Evolutionary conservation across 2,329 filamentous ascomycete species (phyloP).

Genomic region (Calonectria leucothoes): DNA sequence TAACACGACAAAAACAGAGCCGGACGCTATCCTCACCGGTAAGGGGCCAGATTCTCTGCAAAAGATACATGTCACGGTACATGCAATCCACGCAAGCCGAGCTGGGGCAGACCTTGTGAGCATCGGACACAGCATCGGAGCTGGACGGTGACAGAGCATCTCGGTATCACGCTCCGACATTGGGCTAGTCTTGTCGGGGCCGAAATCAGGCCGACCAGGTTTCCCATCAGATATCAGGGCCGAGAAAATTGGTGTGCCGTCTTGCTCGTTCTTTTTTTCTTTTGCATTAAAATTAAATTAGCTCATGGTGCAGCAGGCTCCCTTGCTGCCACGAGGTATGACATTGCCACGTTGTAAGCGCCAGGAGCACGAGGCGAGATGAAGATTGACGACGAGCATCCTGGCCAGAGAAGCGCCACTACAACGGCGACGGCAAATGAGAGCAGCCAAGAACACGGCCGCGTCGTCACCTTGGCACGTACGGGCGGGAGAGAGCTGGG

Average conservation of each 20-base stretch:
- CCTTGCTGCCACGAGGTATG: not conserved
- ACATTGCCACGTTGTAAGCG: constrained; percentile 1
- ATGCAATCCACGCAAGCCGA: not conserved
- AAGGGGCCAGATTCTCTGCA: not conserved
- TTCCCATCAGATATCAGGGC: not conserved
- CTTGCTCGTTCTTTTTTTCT: not conserved
- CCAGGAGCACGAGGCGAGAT: not conserved
- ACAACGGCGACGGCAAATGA: constrained; percentile 2
- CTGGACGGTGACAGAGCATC: not conserved
- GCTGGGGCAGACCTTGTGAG: not conserved
- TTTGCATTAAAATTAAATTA: not conserved
- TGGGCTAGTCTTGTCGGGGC: not conserved
- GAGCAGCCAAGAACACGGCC: not conserved
- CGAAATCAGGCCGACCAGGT: not conserved
- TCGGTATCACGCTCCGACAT: not conserved
- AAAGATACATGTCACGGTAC: not conserved
- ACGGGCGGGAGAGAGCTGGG: constrained; percentile 15
- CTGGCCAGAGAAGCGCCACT: not conserved
- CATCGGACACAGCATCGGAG: not conserved
- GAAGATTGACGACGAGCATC: not conserved
- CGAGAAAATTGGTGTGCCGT: not conserved
- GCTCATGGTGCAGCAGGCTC: not conserved
- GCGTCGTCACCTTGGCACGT: not conserved
- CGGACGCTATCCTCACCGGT: not conserved
- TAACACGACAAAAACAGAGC: not conserved